These are phyloP conservation scores for Nakazawaea peltata DNA, from an alignment of 805 yeast species.

Conservation along the genomic window DNA sequence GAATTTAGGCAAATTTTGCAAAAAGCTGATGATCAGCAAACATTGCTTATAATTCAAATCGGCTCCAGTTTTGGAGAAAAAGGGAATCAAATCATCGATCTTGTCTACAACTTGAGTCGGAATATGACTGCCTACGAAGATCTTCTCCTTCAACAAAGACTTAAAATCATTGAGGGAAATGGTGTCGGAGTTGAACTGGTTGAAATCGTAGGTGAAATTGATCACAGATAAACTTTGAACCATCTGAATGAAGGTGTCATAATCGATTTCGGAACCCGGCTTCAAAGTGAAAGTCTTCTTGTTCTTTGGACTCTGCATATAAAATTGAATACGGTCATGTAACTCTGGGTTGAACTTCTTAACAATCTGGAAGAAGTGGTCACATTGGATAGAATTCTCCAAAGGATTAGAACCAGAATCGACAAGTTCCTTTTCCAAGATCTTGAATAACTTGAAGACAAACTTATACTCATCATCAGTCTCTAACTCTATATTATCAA, in stretches of 20 bases:
- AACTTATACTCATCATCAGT: slow-evolving; percentile 36
- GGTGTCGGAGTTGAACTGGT: slow-evolving; percentile 10
- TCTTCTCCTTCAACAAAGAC: slow-evolving; percentile 16
- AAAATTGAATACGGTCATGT: slow-evolving; percentile 8
- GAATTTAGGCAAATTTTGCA: slow-evolving; percentile 25
- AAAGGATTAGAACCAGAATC: slow-evolving; percentile 6
- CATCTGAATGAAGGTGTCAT: slow-evolving; percentile 15
- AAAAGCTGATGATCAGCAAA: slow-evolving; percentile 35
- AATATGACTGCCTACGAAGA: slow-evolving; percentile 17
- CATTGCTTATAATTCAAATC: slow-evolving; percentile 41
- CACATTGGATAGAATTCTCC: slow-evolving; percentile 12
- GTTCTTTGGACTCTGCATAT: not conserved
- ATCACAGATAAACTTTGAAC: slow-evolving; percentile 18
- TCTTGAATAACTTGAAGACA: slow-evolving; percentile 45
- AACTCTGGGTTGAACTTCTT: slow-evolving; percentile 6
- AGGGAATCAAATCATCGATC: slow-evolving; percentile 40
- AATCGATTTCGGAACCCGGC: not conserved
- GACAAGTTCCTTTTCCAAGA: slow-evolving; percentile 29
- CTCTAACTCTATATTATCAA: slow-evolving; percentile 12
- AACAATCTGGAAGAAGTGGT: slow-evolving; percentile 15
- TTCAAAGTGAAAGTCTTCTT: not conserved
- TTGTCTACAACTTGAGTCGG: slow-evolving; percentile 53
- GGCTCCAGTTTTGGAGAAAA: slow-evolving; percentile 13
- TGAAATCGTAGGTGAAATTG: slow-evolving; percentile 18
- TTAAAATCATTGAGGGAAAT: slow-evolving; percentile 16